Conservation (phyloP, 192 early-diverging fungal genomes). For the Entomortierella parvispora region DNA sequence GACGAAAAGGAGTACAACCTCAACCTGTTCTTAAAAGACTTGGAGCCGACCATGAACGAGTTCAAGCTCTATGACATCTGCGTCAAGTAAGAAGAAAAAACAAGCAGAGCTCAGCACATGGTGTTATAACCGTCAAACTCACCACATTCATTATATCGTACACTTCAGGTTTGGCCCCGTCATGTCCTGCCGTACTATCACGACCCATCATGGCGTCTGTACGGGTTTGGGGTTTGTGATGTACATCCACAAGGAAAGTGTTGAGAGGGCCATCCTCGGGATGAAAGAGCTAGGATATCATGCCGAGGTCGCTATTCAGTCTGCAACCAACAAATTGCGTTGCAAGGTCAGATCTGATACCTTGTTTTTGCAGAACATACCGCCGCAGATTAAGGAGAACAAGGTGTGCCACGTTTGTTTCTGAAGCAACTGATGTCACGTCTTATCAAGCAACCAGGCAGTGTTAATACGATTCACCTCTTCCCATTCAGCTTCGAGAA, state of each 20-base stretch:
- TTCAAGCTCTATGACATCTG: slow-evolving; percentile 40
- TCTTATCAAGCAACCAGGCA: neutral
- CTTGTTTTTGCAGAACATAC: slow-evolving; percentile 48
- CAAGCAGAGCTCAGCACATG: no score
- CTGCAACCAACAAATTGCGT: slow-evolving; percentile 44
- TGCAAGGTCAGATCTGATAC: slow-evolving; percentile 41
- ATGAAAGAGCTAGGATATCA: slow-evolving; percentile 35
- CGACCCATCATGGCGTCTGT: slow-evolving; percentile 32
- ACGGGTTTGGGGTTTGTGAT: slow-evolving; percentile 47
- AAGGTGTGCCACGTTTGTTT: slow-evolving; percentile 11
- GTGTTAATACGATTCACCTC: neutral
- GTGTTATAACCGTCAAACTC: no score
- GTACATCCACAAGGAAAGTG: slow-evolving; percentile 37
- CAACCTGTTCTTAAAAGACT: slow-evolving; percentile 37
- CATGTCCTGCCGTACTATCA: slow-evolving; percentile 47
- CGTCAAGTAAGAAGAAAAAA: slow-evolving; percentile 26
- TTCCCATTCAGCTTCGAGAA: slow-evolving; percentile 20
- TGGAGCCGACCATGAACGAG: slow-evolving; percentile 47
- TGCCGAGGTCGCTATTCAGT: slow-evolving; percentile 42
- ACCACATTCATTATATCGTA: no score
- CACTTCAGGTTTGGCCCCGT: slow-evolving; percentile 34
- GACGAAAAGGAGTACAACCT: slow-evolving; percentile 43
- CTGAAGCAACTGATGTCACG: neutral
- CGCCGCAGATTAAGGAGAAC: slow-evolving; percentile 28
- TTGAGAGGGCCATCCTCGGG: slow-evolving; percentile 23